These are phyloP conservation scores for Cladochytrium tenue DNA, from an alignment of 371 early-diverging fungal genomes.

Conservation along the genomic window DNA sequence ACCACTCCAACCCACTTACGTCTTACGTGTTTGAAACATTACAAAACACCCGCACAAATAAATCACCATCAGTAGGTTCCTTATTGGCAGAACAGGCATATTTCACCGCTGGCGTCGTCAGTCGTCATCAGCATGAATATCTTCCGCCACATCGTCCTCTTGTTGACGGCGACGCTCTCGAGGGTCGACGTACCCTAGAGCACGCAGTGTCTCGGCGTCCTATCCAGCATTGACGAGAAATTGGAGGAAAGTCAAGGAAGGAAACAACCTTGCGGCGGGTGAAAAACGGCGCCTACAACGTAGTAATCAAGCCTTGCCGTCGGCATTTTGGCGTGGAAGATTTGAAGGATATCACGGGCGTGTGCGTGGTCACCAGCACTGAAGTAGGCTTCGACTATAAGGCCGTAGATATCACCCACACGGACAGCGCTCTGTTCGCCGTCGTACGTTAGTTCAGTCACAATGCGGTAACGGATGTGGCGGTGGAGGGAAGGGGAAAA, in stretches of 20 bases:
- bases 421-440: slow-evolving; percentile 32
- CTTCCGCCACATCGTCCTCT: slow-evolving; percentile 28
- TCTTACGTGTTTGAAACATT: too few species aligned
- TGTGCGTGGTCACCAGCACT: slow-evolving; percentile 31
- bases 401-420: slow-evolving; percentile 53
- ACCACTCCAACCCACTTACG: too few species aligned
- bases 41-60: too few species aligned
- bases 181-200: slow-evolving; percentile 7
- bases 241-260: not conserved
- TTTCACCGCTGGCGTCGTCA: too few species aligned
- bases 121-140: slow-evolving; percentile 8
- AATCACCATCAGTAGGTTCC: too few species aligned
- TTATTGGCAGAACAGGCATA: too few species aligned
- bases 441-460: not conserved
- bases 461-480: not conserved
- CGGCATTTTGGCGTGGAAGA: slow-evolving; percentile 26
- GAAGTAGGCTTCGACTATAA: slow-evolving; percentile 46
- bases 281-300: too few species aligned
- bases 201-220: slow-evolving; percentile 29
- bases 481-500: too few species aligned
- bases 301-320: slow-evolving; percentile 40
- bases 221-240: not conserved
- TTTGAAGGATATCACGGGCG: slow-evolving; percentile 28
- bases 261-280: too few species aligned
- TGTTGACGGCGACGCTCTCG: not conserved